phyloP scores from a whole-genome alignment of 345 rosid species.

The Aurinia saxatilis region DNA sequence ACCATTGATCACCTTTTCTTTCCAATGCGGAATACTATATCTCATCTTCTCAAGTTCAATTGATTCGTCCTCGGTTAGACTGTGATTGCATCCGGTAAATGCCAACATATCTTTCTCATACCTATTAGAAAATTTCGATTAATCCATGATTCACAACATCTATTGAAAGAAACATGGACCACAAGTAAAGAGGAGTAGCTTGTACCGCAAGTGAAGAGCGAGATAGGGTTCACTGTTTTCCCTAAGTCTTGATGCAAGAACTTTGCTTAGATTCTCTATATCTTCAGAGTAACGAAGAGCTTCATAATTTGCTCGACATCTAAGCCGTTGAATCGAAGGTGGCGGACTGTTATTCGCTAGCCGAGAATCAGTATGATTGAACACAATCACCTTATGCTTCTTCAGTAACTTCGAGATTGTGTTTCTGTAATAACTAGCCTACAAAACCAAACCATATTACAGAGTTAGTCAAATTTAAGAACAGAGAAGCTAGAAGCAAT shows the following conservation, averaged over 20 bases:
- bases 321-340: constrained; percentile 49
- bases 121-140: constrained; percentile 24
- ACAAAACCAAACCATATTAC: neutral
- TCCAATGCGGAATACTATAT: constrained; percentile 43
- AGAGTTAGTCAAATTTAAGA: neutral
- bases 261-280: constrained; percentile 40
- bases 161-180: neutral
- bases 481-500: neutral
- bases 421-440: constrained; percentile 53
- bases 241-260: constrained; percentile 43
- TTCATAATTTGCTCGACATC: constrained; percentile 63
- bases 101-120: constrained; percentile 86
- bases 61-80: constrained; percentile 42
- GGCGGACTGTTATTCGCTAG: constrained; percentile 55
- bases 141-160: neutral
- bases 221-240: constrained; percentile 35
- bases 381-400: constrained; percentile 46
- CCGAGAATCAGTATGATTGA: constrained; percentile 56
- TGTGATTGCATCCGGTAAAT: constrained; percentile 68
- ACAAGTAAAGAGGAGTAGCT: neutral
- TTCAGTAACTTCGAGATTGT: constrained; percentile 33
- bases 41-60: constrained; percentile 43
- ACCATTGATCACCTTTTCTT: constrained; percentile 49
- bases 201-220: constrained; percentile 69
- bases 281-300: constrained; percentile 47